A percentile compares a stretch with the other conserved stretches of the same genome.
Conservation (phyloP, 306 rosid genomes). For the Cercis canadensis region DNA sequence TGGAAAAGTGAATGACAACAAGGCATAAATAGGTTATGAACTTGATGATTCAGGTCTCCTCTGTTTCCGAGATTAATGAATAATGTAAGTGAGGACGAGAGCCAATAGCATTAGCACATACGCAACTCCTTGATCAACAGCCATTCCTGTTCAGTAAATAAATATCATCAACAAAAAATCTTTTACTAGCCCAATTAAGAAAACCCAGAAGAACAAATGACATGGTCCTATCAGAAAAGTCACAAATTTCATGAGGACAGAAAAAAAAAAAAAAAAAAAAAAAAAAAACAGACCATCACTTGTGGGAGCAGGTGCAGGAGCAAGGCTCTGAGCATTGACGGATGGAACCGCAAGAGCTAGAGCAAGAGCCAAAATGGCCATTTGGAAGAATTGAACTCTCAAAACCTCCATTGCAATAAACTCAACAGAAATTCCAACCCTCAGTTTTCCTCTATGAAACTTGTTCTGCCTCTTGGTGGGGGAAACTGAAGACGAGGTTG, state of each 20-base stretch:
- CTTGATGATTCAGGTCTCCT: conserved; percentile 10
- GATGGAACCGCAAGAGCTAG: conserved; percentile 52
- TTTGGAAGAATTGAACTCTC: conserved; percentile 48
- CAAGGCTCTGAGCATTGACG: conserved; percentile 56
- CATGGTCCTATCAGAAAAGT: not conserved
- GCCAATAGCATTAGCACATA: conserved; percentile 55
- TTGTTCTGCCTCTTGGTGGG: not conserved
- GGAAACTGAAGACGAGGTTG: not conserved
- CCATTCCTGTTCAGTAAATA: conserved; percentile 36
- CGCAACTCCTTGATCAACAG: conserved; percentile 58
- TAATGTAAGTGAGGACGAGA: conserved; percentile 61
- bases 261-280: not conserved
- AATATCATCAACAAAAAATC: conserved; percentile 23
- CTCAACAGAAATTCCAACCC: not conserved
- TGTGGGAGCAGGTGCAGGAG: conserved; percentile 74
- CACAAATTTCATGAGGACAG: not conserved
- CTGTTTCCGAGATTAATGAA: conserved; percentile 45
- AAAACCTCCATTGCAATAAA: conserved; percentile 52
- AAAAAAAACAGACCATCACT: conserved; percentile 60
- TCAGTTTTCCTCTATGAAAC: not conserved
- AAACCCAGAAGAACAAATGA: not conserved
- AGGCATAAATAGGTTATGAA: conserved; percentile 32
- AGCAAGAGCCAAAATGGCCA: conserved; percentile 48
- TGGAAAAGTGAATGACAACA: conserved; percentile 10
- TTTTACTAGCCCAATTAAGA: no score